Evolutionary conservation across 108 stramenopile genomes (phyloP).

Genomic region (Nannochloropsis salina): DNA sequence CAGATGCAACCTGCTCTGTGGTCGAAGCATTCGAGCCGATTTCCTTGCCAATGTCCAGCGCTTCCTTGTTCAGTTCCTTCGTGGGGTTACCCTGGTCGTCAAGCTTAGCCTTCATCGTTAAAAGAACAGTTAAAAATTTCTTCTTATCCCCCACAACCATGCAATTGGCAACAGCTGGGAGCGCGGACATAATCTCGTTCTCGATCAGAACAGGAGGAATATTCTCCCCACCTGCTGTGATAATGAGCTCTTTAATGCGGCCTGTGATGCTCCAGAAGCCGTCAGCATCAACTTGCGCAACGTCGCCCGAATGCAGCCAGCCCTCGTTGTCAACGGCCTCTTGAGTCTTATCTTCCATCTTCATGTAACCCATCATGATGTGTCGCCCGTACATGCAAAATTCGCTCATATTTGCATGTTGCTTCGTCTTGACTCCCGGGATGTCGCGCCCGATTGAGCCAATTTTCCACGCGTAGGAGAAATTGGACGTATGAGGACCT

Average conservation of each 20-base stretch:
- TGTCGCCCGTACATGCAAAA: slow-evolving; percentile 66
- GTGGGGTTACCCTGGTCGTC: slow-evolving; percentile 2
- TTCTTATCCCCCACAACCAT: slow-evolving; percentile 56
- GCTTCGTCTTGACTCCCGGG: slow-evolving; percentile 5
- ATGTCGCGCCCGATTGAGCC: slow-evolving; percentile 42
- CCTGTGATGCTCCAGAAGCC: slow-evolving; percentile 84
- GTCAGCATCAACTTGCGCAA: slow-evolving; percentile 80
- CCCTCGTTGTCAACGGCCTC: slow-evolving; percentile 84
- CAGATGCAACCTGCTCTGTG: neutral
- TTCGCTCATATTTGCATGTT: slow-evolving; percentile 52
- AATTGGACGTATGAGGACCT: slow-evolving; percentile 60
- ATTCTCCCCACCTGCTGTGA: slow-evolving; percentile 73
- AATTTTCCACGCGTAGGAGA: slow-evolving; percentile 52
- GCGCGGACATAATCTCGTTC: slow-evolving; percentile 57
- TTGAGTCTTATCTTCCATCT: slow-evolving; percentile 65
- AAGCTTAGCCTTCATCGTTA: neutral
- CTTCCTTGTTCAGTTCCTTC: neutral
- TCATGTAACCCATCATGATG: slow-evolving; percentile 72
- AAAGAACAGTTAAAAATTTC: neutral
- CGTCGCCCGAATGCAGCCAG: slow-evolving; percentile 93
- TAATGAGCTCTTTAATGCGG: slow-evolving; percentile 76
- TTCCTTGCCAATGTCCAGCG: neutral
- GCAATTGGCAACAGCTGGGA: slow-evolving; percentile 55
- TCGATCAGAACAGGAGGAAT: slow-evolving; percentile 66
- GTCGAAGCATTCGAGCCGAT: neutral